Percentiles rank a stretch among this genome's conserved stretches.
These are phyloP conservation scores for Mycena capillaripes DNA, from an alignment of 768 basidiomycete species.

Conservation along the genomic window DNA sequence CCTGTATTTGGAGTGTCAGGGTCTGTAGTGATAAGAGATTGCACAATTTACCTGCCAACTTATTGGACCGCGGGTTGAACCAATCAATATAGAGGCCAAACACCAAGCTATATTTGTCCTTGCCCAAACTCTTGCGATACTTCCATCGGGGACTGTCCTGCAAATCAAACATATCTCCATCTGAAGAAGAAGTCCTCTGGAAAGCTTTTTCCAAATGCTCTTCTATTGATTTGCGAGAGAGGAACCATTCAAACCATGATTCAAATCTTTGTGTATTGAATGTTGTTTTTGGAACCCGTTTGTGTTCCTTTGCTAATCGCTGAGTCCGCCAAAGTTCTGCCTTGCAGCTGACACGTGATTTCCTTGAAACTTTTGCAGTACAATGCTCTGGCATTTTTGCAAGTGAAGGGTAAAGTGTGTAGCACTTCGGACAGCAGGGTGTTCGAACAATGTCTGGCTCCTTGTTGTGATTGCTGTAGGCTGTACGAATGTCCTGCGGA, in stretches of 20 bases:
- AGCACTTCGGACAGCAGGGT: conserved; percentile 32
- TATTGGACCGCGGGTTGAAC: conserved; percentile 43
- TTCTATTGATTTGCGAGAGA: conserved; percentile 22
- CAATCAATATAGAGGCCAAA: conserved; percentile 43
- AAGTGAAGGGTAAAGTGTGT: conserved; percentile 20
- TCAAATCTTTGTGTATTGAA: conserved; percentile 31
- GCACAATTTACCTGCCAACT: conserved; percentile 35
- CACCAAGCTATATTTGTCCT: conserved; percentile 30
- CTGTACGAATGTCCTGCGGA: conserved; percentile 29
- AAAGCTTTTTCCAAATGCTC: conserved; percentile 7
- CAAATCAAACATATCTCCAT: conserved; percentile 24
- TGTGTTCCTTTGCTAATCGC: conserved; percentile 17
- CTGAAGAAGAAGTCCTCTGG: conserved; percentile 12
- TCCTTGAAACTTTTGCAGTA: conserved; percentile 23
- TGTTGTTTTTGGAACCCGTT: conserved; percentile 23
- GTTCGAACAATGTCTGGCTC: conserved; percentile 28
- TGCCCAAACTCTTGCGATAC: not conserved
- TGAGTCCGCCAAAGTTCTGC: conserved; percentile 29
- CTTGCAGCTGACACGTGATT: conserved; percentile 11
- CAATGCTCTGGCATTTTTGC: conserved; percentile 22
- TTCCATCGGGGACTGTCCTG: conserved; percentile 34
- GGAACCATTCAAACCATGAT: conserved; percentile 24
- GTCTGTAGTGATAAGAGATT: not conserved
- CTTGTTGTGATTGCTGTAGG: not conserved
- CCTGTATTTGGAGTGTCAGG: not conserved